These are phyloP conservation scores for Starmerella khaoyaiensis DNA, from an alignment of 805 yeast genomes.

Conservation along the genomic window DNA sequence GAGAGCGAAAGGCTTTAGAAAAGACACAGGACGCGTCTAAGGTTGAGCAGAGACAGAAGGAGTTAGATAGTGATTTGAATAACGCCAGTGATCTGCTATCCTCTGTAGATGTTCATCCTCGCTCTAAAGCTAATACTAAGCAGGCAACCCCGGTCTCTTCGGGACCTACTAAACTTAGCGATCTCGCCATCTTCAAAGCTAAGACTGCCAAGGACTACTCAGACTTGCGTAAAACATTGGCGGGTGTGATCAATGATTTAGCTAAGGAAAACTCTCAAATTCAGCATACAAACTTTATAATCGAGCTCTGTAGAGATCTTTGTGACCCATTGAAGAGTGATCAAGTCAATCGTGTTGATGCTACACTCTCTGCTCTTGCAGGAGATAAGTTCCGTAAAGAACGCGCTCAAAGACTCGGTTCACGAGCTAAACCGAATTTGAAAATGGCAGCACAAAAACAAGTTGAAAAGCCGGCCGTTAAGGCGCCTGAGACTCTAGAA, in stretches of 20 bases:
- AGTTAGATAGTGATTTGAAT: conserved; percentile 72
- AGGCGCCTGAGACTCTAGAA: conserved; percentile 39
- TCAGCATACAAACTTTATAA: conserved; percentile 63
- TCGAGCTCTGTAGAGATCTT: conserved; percentile 76
- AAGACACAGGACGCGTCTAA: conserved; percentile 48
- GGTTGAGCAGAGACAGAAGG: conserved; percentile 66
- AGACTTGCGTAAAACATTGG: conserved; percentile 59
- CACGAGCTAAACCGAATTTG: conserved; percentile 86
- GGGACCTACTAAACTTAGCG: conserved; percentile 29
- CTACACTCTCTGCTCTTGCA: conserved; percentile 66
- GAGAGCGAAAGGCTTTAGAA: conserved; percentile 34
- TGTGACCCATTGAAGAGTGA: conserved; percentile 72
- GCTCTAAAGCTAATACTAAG: conserved; percentile 27
- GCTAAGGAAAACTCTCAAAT: conserved; percentile 45
- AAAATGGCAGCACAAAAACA: conserved; percentile 44
- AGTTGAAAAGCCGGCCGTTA: conserved; percentile 41
- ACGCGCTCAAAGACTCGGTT: conserved; percentile 76
- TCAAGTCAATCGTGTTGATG: conserved; percentile 68
- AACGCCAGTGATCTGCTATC: conserved; percentile 90
- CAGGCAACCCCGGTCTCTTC: conserved; percentile 28
- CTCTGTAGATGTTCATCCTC: conserved; percentile 36
- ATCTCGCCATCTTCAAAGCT: conserved; percentile 60
- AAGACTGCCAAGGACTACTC: conserved; percentile 68
- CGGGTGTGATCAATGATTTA: conserved; percentile 46
- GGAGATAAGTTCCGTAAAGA: conserved; percentile 83